Evolutionary conservation across 371 early-diverging fungal genomes (phyloP).

Genomic region (Parasitella parasitica): DNA sequence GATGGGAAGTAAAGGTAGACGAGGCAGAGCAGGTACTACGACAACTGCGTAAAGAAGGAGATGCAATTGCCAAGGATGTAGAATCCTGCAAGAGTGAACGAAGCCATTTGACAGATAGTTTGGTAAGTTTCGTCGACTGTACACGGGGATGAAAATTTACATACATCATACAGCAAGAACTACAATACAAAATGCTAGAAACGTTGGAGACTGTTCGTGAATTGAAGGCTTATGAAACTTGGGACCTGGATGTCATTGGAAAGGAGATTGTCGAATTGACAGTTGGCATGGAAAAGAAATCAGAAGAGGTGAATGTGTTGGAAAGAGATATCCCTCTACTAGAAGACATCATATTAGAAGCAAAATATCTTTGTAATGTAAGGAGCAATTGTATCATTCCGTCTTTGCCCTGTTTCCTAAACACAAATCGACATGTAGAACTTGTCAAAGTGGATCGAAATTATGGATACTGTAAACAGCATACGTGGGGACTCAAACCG

Average conservation of each 20-base stretch:
- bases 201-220: background rate
- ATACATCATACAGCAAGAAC: background rate
- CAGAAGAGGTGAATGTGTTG: background rate
- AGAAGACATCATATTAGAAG: background rate
- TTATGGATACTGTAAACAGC: background rate
- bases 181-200: background rate
- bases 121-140: background rate
- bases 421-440: background rate
- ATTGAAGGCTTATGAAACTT: background rate
- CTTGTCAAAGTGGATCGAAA: background rate
- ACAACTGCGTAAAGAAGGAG: background rate
- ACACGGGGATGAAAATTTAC: background rate
- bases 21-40: background rate
- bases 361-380: background rate
- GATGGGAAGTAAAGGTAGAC: background rate
- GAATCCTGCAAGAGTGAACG: background rate
- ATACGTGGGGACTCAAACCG: background rate
- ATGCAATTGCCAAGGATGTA: background rate
- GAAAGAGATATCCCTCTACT: background rate
- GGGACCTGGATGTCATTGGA: background rate
- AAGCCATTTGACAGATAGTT: background rate
- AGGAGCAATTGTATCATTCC: background rate
- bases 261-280: background rate
- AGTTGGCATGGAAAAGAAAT: background rate
- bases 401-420: background rate